Percentiles rank a stretch among this genome's conserved stretches.
These are phyloP conservation scores for Diospyros lotus DNA, from an alignment of 148 eudicot species.

Conservation along the genomic window DNA sequence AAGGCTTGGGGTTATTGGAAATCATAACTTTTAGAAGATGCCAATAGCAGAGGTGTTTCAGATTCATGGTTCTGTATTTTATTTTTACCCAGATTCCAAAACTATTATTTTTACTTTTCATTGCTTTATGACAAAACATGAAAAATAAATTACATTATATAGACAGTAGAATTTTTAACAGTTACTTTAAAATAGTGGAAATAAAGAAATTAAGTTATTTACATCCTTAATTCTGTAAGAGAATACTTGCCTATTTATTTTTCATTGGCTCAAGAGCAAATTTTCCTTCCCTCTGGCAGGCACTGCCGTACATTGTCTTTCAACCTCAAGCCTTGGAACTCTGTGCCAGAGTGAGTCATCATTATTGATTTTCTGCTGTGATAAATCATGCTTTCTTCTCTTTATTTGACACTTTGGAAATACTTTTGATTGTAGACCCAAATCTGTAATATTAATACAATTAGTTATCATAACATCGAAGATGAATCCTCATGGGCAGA, in stretches of 20 bases:
- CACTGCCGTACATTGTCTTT: constrained; percentile 62
- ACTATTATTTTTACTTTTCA: neutral
- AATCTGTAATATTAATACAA: constrained; percentile 4
- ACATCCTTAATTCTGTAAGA: neutral
- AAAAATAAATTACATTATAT: neutral
- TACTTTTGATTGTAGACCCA: neutral
- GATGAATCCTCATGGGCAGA: neutral
- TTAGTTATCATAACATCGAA: neutral
- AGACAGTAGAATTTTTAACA: neutral
- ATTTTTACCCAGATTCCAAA: neutral
- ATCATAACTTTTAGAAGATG: too few relatives aligned
- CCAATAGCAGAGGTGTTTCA: neutral
- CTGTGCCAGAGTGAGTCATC: constrained; percentile 82
- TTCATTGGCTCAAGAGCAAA: constrained; percentile 3
- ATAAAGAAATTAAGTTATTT: neutral
- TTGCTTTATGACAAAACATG: neutral
- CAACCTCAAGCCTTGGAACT: constrained; percentile 91
- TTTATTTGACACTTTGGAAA: neutral
- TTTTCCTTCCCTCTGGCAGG: constrained; percentile 37
- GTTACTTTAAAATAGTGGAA: too few relatives aligned
- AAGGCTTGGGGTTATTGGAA: too few relatives aligned
- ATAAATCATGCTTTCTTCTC: constrained; percentile 9
- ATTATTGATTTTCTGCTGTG: neutral
- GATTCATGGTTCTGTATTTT: neutral
- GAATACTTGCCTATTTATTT: neutral